Conservation (phyloP, 805 yeast genomes). For the Metschnikowia lochheadii region DNA sequence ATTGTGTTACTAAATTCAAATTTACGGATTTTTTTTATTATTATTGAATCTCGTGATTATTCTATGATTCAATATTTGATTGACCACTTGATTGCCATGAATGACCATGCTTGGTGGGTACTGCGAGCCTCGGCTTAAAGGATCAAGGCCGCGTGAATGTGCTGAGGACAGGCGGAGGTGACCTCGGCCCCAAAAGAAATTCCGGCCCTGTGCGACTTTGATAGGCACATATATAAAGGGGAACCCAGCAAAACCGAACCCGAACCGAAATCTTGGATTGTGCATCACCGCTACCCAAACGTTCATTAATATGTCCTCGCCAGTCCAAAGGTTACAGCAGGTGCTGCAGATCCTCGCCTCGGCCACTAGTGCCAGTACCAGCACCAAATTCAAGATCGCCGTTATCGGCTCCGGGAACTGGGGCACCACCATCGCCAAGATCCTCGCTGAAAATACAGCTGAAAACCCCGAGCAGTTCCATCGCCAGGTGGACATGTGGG, state of each 20-base stretch:
- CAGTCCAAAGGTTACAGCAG: constrained; percentile 19
- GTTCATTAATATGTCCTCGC: constrained; percentile 8
- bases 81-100: too few species aligned
- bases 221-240: background rate
- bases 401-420: constrained; percentile 94
- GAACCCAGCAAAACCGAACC: background rate
- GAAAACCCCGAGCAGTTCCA: constrained; percentile 71
- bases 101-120: too few species aligned
- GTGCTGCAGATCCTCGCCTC: constrained; percentile 16
- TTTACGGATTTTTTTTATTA: too few species aligned
- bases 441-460: constrained; percentile 81
- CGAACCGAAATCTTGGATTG: background rate
- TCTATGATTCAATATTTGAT: too few species aligned
- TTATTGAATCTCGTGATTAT: too few species aligned
- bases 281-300: background rate
- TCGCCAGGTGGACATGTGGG: constrained; percentile 91
- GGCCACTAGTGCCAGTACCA: constrained; percentile 9
- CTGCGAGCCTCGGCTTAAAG: constrained; percentile 3
- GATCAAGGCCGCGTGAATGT: background rate
- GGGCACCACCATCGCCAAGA: constrained; percentile 97
- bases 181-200: background rate
- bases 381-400: constrained; percentile 33
- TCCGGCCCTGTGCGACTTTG: background rate
- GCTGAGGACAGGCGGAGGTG: background rate
- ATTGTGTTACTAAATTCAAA: too few species aligned